Evolutionary conservation across 192 early-diverging fungal genomes (phyloP), one percentile per base, ranked within the genome.

Genomic region (Umbelopsis sp.): DNA sequence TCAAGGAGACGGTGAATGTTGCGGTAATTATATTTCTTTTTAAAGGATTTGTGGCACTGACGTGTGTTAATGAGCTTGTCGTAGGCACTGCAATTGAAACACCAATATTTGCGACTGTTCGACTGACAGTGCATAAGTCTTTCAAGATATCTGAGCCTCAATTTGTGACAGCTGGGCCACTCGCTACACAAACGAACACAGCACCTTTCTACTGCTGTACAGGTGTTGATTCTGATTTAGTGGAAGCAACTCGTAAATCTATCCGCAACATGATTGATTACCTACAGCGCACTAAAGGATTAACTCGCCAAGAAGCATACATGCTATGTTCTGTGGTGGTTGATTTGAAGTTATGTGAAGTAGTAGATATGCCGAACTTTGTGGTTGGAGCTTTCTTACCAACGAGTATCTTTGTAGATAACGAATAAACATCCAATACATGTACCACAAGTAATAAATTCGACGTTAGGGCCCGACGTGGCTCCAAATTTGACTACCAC

Each of bases 1-100:
- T 5, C 56, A 62, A 62, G 56, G 56, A 34, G 56, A 62, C 6
- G 56, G 56, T 17, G 56, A 62, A 62, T 62, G 56, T 36, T 62
- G 56, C 22, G 56, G 56, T 62, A 62, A 62, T 29, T 29, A 20
- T 16, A 36, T 5, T 24, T 0, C 17, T 10, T 62, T 16, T 5
- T 6, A 3, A 29, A 62, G 56, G 26, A 26, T 0, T 3, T 62
- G 56, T 41, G 12, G 38, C 5, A 7, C 0, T 16, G 20, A 14
- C 11, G n/a, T 17, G 9, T 62, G 1, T 17, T 16, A 1, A 41
- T 6, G 38, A 41, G 12, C 5, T 16, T 5, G 8, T 29, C 7
- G 17, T 22, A 62, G 56, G 56, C 22, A 62, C 56, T 20, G 56
- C 56, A 4, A 62, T 62, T 62, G 56, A 62, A 62, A 62, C 56